Conservation (phyloP, 169 alveolate genomes). For the Hepatocystis sp. region DNA sequence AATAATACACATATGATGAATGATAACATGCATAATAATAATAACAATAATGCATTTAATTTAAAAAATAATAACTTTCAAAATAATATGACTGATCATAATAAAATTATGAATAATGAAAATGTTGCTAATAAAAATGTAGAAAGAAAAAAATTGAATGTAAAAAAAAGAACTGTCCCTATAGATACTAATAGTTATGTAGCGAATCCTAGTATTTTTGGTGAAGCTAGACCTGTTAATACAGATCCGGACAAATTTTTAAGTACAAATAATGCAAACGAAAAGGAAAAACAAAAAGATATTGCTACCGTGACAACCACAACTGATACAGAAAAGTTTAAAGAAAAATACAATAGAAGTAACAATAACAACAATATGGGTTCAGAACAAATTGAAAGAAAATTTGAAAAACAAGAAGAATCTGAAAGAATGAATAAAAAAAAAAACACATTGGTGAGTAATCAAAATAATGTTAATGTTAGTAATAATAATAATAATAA, state of each 20-base stretch:
- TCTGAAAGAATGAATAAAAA: too few relatives aligned
- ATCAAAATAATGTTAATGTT: too few relatives aligned
- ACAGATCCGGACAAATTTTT: constrained; percentile 58
- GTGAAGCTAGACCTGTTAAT: constrained; percentile 77
- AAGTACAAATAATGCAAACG: constrained; percentile 37
- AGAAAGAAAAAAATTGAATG: constrained; percentile 57
- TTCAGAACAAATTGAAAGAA: neutral
- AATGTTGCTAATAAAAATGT: constrained; percentile 9
- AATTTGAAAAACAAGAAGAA: constrained; percentile 1
- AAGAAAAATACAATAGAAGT: constrained; percentile 6
- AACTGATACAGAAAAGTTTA: constrained; percentile 1
- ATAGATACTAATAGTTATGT: constrained; percentile 48
- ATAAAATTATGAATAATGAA: constrained; percentile 13
- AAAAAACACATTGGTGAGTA: too few relatives aligned
- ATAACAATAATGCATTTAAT: constrained; percentile 8
- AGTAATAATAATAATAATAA: too few relatives aligned
- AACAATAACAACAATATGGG: constrained; percentile 3
- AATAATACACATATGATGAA: constrained; percentile 14
- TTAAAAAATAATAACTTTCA: constrained; percentile 49
- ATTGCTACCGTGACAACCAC: neutral
- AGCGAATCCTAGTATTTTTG: constrained; percentile 50
- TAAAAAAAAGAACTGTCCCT: constrained; percentile 69
- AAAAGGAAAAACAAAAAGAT: constrained; percentile 7
- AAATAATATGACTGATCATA: constrained; percentile 13
- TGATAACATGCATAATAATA: constrained; percentile 29